These are phyloP conservation scores for Periconia sp. DNA, from an alignment of 2,329 filamentous ascomycete species.

Conservation along the genomic window DNA sequence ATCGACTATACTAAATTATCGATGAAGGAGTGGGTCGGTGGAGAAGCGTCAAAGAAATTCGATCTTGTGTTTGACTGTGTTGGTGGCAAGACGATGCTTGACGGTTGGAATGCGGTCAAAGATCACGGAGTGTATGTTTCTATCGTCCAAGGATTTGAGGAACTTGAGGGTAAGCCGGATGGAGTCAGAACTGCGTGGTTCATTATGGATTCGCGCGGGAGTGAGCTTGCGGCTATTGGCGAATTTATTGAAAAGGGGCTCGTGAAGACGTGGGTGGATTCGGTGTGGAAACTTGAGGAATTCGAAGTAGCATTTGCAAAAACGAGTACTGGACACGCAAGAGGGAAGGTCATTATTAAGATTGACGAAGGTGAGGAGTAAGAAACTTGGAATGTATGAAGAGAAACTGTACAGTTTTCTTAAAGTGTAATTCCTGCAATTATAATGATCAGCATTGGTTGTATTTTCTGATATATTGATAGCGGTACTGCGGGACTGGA, in stretches of 20 bases:
- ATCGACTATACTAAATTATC: constrained; percentile 48
- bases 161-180: constrained; percentile 37
- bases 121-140: constrained; percentile 47
- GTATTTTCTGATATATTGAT: background rate
- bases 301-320: constrained; percentile 50
- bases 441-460: background rate
- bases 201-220: constrained; percentile 48
- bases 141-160: constrained; percentile 38
- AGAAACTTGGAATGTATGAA: background rate
- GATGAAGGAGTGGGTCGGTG: constrained; percentile 39
- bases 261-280: constrained; percentile 48
- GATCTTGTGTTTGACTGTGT: constrained; percentile 55
- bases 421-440: background rate
- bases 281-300: constrained; percentile 50
- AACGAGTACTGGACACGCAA: constrained; percentile 47
- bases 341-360: constrained; percentile 50
- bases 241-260: constrained; percentile 48
- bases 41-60: constrained; percentile 36
- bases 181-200: constrained; percentile 49
- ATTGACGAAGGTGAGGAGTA: constrained; percentile 14
- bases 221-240: constrained; percentile 47
- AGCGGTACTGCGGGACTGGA: background rate
- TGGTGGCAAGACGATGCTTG: constrained; percentile 49
- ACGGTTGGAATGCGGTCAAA: constrained; percentile 52
- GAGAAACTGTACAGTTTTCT: background rate